Evolutionary conservation across 2,329 filamentous ascomycete species (phyloP).

Genomic region (Phialemoniopsis sp.): DNA sequence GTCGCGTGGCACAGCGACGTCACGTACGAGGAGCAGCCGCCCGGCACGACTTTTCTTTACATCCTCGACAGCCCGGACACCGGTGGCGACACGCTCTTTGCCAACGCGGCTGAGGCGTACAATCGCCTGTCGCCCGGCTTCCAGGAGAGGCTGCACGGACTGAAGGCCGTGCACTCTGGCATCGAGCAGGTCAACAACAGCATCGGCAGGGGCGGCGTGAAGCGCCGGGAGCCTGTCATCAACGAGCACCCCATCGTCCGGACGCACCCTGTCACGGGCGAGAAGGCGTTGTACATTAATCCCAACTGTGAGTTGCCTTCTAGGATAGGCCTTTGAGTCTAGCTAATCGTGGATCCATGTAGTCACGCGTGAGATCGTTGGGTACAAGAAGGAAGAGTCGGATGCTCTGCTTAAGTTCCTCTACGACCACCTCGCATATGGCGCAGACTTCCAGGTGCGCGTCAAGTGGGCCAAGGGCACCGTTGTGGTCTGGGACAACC

Average conservation of each 20-base stretch:
- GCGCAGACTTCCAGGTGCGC: slow-evolving; percentile 68
- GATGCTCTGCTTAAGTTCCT: slow-evolving; percentile 74
- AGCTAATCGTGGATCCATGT: slow-evolving; percentile 13
- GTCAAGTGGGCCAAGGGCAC: slow-evolving; percentile 77
- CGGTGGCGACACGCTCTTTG: slow-evolving; percentile 83
- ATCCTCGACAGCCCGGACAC: slow-evolving; percentile 75
- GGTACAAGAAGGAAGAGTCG: slow-evolving; percentile 82
- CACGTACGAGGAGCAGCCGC: slow-evolving; percentile 83
- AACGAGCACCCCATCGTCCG: slow-evolving; percentile 74
- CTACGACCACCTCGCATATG: slow-evolving; percentile 69
- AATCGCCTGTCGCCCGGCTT: slow-evolving; percentile 75
- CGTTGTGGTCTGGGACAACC: slow-evolving; percentile 84
- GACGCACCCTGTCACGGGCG: slow-evolving; percentile 77
- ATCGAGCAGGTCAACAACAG: slow-evolving; percentile 74
- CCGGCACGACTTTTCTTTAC: slow-evolving; percentile 86
- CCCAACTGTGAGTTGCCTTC: slow-evolving; percentile 66
- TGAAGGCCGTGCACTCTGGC: slow-evolving; percentile 78
- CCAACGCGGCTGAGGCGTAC: slow-evolving; percentile 77
- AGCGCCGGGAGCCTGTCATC: slow-evolving; percentile 70
- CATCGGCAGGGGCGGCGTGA: slow-evolving; percentile 62
- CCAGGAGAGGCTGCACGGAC: slow-evolving; percentile 73
- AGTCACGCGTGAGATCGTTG: slow-evolving; percentile 79
- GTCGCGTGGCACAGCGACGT: slow-evolving; percentile 90
- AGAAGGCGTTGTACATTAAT: slow-evolving; percentile 82
- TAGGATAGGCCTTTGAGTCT: no score